Conservation (phyloP, 2,329 filamentous ascomycete genomes). For the Chaetomiaceae sp. region DNA sequence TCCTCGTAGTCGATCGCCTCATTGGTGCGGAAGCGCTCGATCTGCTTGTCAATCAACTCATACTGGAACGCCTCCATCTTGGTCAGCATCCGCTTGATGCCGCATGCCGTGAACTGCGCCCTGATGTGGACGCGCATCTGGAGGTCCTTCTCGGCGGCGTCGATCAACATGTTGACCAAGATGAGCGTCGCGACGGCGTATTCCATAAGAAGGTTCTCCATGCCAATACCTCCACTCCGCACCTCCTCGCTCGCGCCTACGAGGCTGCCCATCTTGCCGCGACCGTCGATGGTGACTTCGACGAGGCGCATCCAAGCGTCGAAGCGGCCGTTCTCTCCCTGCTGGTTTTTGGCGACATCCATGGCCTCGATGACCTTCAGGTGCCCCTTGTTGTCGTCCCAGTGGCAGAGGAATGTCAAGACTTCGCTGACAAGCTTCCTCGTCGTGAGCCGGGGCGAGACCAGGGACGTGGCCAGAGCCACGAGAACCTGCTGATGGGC, state of each 20-base stretch:
- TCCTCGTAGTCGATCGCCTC: conserved; percentile 99
- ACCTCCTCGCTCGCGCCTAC: conserved; percentile 96
- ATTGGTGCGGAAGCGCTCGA: conserved; percentile 87
- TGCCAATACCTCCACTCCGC: conserved; percentile 90
- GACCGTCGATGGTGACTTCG: conserved; percentile 92
- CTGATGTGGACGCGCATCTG: conserved; percentile 90
- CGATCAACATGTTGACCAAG: conserved; percentile 93
- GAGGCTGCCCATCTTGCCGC: conserved; percentile 97
- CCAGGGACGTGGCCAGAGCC: conserved; percentile 78
- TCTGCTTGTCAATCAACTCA: conserved; percentile 96
- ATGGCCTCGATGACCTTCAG: conserved; percentile 89
- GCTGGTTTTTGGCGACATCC: conserved; percentile 82
- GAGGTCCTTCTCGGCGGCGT: conserved; percentile 82
- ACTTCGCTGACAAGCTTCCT: conserved; percentile 95
- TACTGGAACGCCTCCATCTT: conserved; percentile 99
- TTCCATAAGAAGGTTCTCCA: conserved; percentile 99
- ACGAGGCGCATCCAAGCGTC: conserved; percentile 99
- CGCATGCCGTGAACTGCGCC: conserved; percentile 92
- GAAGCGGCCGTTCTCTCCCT: conserved; percentile 90
- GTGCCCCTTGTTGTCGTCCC: conserved; percentile 80
- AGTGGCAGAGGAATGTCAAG: conserved; percentile 91
- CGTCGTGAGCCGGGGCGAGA: conserved; percentile 84
- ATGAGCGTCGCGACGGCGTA: conserved; percentile 94
- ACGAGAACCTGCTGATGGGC: conserved; percentile 86
- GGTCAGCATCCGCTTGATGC: conserved; percentile 85